Percentiles rank a stretch among this genome's conserved stretches.
These are phyloP conservation scores for Oryza rufipogon DNA, from an alignment of 176 grass and related monocot genomes.

Conservation along the genomic window DNA sequence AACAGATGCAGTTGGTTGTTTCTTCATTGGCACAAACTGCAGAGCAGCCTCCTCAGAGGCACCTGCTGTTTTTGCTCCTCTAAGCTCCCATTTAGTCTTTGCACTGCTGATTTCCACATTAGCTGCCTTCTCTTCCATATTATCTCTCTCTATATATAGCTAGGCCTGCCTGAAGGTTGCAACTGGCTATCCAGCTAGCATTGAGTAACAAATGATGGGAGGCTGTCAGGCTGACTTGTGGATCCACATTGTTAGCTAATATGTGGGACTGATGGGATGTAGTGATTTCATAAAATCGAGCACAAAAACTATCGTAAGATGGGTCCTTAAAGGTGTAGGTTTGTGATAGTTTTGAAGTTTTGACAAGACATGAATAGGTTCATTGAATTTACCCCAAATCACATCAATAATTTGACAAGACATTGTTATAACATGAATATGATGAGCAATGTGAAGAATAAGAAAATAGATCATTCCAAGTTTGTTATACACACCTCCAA, in stretches of 20 bases:
- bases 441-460: background rate
- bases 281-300: background rate
- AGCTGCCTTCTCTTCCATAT: no score
- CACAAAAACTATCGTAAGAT: background rate
- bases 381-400: background rate
- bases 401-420: slow-evolving; percentile 2
- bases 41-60: background rate
- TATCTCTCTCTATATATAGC: no score
- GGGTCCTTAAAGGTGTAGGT: background rate
- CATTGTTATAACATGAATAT: slow-evolving; percentile 21
- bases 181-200: background rate
- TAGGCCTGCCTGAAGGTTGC: background rate
- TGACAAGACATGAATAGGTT: background rate
- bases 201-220: background rate
- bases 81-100: background rate
- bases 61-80: background rate
- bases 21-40: background rate
- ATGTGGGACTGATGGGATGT: background rate
- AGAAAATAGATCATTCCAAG: background rate
- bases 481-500: slow-evolving; percentile 72
- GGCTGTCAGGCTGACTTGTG: background rate
- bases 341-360: background rate
- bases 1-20: background rate
- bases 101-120: no score
- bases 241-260: background rate